Conservation (phyloP, 2,329 filamentous ascomycete genomes). For the Cadophora malorum region DNA sequence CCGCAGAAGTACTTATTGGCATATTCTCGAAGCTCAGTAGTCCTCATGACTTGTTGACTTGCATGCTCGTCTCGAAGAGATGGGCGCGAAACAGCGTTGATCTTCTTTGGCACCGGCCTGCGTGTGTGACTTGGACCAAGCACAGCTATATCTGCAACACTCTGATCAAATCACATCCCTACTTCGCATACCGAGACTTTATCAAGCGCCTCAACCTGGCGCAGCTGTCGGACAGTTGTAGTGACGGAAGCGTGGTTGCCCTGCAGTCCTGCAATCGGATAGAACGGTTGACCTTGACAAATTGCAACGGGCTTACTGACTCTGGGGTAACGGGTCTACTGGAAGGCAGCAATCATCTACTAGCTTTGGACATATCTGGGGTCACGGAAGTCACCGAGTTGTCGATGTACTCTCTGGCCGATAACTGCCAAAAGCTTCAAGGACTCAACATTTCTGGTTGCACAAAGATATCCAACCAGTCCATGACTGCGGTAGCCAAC, state of each 20-base stretch:
- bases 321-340: slow-evolving; percentile 81
- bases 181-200: slow-evolving; percentile 88
- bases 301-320: slow-evolving; percentile 86
- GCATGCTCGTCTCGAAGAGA: slow-evolving; percentile 91
- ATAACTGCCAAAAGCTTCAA: slow-evolving; percentile 84
- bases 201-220: slow-evolving; percentile 93
- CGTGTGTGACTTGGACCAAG: slow-evolving; percentile 86
- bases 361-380: slow-evolving; percentile 89
- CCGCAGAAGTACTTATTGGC: slow-evolving; percentile 92
- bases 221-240: slow-evolving; percentile 74
- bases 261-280: slow-evolving; percentile 87
- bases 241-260: slow-evolving; percentile 86
- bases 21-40: slow-evolving; percentile 85
- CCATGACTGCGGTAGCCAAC: slow-evolving; percentile 79
- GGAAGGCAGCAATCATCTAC: slow-evolving; percentile 76
- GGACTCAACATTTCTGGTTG: slow-evolving; percentile 93
- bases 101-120: slow-evolving; percentile 91
- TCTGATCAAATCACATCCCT: slow-evolving; percentile 73
- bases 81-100: slow-evolving; percentile 95
- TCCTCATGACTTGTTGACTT: slow-evolving; percentile 79
- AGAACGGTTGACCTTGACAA: slow-evolving; percentile 90
- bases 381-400: slow-evolving; percentile 80
- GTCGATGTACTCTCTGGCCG: slow-evolving; percentile 78
- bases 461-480: slow-evolving; percentile 83
- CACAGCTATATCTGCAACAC: slow-evolving; percentile 82